phyloP scores from a whole-genome alignment of 1,139 yeast genomes.

The Yamadazyma friedrichii region DNA sequence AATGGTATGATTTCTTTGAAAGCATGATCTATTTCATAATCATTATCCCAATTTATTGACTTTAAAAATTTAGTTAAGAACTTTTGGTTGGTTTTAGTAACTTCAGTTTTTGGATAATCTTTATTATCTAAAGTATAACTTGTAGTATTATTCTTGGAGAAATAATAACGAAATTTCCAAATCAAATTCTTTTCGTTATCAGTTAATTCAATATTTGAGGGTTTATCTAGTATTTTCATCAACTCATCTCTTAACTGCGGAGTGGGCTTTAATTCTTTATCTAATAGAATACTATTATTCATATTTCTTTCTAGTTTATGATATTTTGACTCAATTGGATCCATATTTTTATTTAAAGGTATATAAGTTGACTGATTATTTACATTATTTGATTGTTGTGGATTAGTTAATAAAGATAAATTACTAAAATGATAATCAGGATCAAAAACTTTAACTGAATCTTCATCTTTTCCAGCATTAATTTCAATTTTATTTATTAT shows the following conservation, averaged over 20 bases:
- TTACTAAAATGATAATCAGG: conserved; percentile 34
- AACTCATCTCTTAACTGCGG: conserved; percentile 79
- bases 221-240: conserved; percentile 63
- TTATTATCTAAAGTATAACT: conserved; percentile 13
- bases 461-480: conserved; percentile 18
- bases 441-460: conserved; percentile 29
- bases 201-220: conserved; percentile 79
- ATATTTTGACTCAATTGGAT: conserved; percentile 87
- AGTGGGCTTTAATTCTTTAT: conserved; percentile 85
- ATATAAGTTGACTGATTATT: conserved; percentile 1
- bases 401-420: conserved; percentile 8
- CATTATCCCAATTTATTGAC: conserved; percentile 87
- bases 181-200: conserved; percentile 84
- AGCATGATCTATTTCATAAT: conserved; percentile 75
- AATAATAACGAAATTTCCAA: conserved; percentile 89
- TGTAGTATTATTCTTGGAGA: conserved; percentile 56
- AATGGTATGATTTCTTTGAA: conserved; percentile 52
- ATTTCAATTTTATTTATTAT: conserved; percentile 38
- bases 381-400: conserved; percentile 2
- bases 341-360: conserved; percentile 25
- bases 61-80: conserved; percentile 84
- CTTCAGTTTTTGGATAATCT: conserved; percentile 14
- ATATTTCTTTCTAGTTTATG: conserved; percentile 77
- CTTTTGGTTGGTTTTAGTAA: conserved; percentile 28
- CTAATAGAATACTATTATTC: conserved; percentile 72